phyloP scores from a whole-genome alignment of 1,284 basidiomycete species.

The Amylostereum chailletii region DNA sequence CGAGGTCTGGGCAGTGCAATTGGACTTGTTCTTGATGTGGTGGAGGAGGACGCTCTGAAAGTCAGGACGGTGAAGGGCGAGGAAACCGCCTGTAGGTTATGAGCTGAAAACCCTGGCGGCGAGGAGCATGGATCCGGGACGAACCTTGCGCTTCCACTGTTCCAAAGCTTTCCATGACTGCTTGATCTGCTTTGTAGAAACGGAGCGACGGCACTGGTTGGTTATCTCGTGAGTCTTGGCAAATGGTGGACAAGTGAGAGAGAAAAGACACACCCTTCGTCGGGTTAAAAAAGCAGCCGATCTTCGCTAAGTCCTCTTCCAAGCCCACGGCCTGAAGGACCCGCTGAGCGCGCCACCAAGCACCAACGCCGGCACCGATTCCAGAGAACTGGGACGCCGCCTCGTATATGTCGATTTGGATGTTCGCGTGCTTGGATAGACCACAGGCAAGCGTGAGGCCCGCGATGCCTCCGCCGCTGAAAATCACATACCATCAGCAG shows the following conservation, averaged over 20 bases:
- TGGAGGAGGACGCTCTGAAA: constrained; percentile 31
- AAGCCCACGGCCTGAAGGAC: constrained; percentile 23
- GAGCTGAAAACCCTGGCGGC: background rate
- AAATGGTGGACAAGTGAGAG: no score
- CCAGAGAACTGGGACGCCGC: constrained; percentile 24
- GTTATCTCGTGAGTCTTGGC: no score
- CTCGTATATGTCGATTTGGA: constrained; percentile 31
- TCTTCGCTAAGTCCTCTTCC: constrained; percentile 19
- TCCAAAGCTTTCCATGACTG: constrained; percentile 11
- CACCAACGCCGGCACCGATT: constrained; percentile 26
- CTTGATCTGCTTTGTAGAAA: no score
- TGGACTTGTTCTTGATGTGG: constrained; percentile 22
- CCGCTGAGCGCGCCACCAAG: constrained; percentile 26
- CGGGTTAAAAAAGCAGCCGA: constrained; percentile 6
- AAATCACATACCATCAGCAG: background rate
- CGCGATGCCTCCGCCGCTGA: constrained; percentile 29
- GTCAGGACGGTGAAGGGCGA: constrained; percentile 34
- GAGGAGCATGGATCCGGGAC: background rate
- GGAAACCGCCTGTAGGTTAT: constrained; percentile 25
- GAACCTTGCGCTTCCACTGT: constrained; percentile 22
- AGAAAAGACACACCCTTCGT: background rate
- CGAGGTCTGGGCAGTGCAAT: constrained; percentile 23
- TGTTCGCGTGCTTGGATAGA: constrained; percentile 22
- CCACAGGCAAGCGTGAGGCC: constrained; percentile 29
- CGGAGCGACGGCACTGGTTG: no score